These are phyloP conservation scores for Phytophthora palmivora DNA, from an alignment of 352 stramenopile species.

Conservation along the genomic window DNA sequence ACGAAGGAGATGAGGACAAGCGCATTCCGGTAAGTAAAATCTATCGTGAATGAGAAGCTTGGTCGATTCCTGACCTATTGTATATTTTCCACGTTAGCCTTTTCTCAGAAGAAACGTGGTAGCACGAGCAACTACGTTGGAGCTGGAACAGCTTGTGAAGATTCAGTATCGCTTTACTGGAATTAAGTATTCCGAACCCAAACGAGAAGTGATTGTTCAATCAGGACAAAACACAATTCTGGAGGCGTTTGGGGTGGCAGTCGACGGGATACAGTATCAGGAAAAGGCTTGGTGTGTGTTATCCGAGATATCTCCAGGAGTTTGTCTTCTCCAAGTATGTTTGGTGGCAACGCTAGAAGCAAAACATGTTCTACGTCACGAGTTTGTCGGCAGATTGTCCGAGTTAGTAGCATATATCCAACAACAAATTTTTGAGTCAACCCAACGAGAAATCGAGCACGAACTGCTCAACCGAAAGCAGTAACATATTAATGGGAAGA, in stretches of 20 bases:
- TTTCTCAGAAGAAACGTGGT: neutral
- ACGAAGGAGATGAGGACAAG: too few species aligned
- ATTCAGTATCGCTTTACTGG: constrained; percentile 1
- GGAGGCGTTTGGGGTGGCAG: constrained; percentile 1
- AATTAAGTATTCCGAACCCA: constrained; percentile 1
- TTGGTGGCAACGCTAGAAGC: constrained; percentile 1
- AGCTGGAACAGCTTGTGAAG: neutral
- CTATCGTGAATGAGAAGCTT: too few species aligned
- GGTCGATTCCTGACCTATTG: too few species aligned
- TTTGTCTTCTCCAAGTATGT: constrained; percentile 4
- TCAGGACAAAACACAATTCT: neutral
- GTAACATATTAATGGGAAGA: neutral
- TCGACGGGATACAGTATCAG: neutral
- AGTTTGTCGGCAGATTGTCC: neutral
- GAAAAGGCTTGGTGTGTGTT: constrained; percentile 1
- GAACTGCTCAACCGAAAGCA: neutral
- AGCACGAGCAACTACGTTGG: neutral
- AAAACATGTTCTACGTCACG: neutral
- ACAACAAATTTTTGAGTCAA: neutral
- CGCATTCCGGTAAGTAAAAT: too few species aligned
- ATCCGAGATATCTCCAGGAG: neutral
- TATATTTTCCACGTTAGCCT: too few species aligned
- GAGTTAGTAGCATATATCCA: neutral
- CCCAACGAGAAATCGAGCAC: neutral
- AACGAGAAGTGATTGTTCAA: constrained; percentile 5